A percentile compares a stretch with the other conserved stretches of the same genome.
These are phyloP conservation scores for Euphorbia peplus DNA, from an alignment of 345 rosid species.

Conservation along the genomic window DNA sequence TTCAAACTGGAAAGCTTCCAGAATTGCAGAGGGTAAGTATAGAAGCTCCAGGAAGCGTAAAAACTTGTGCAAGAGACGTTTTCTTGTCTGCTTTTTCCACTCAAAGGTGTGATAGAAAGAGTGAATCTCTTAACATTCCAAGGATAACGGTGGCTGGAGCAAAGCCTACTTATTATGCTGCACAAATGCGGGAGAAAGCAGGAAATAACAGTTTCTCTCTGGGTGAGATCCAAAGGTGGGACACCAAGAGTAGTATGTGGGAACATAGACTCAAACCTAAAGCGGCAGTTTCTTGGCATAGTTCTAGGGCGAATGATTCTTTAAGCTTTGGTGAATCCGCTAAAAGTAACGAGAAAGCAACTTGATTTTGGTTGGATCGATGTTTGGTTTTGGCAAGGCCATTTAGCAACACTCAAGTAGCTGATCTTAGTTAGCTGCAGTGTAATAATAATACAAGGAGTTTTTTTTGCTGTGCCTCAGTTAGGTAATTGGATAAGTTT, in stretches of 20 bases:
- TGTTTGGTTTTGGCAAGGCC: not conserved
- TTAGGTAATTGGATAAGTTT: too few relatives aligned
- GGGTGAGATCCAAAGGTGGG: slow-evolving; percentile 10
- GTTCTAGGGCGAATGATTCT: slow-evolving; percentile 17
- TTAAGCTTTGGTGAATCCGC: slow-evolving; percentile 17
- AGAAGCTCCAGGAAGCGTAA: not conserved
- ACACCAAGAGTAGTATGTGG: slow-evolving; percentile 1
- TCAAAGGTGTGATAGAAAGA: slow-evolving; percentile 9
- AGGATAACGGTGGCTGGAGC: slow-evolving; percentile 33
- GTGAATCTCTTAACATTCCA: slow-evolving; percentile 1
- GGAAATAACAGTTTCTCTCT: slow-evolving; percentile 10
- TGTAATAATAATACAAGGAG: not conserved
- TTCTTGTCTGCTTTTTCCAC: slow-evolving; percentile 25
- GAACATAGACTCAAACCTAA: slow-evolving; percentile 9
- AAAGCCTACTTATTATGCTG: slow-evolving; percentile 21
- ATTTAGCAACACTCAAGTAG: not conserved
- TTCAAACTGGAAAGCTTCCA: slow-evolving; percentile 10
- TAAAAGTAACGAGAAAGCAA: slow-evolving; percentile 10
- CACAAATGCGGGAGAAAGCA: slow-evolving; percentile 9
- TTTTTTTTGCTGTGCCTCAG: not conserved
- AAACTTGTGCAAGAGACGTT: slow-evolving; percentile 15
- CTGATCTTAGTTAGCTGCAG: not conserved
- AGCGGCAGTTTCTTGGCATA: slow-evolving; percentile 15
- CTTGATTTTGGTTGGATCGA: not conserved
- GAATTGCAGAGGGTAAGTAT: slow-evolving; percentile 3